Evolutionary conservation across 192 early-diverging fungal species (phyloP).

Genomic region (Chytriomyces hyalinus): DNA sequence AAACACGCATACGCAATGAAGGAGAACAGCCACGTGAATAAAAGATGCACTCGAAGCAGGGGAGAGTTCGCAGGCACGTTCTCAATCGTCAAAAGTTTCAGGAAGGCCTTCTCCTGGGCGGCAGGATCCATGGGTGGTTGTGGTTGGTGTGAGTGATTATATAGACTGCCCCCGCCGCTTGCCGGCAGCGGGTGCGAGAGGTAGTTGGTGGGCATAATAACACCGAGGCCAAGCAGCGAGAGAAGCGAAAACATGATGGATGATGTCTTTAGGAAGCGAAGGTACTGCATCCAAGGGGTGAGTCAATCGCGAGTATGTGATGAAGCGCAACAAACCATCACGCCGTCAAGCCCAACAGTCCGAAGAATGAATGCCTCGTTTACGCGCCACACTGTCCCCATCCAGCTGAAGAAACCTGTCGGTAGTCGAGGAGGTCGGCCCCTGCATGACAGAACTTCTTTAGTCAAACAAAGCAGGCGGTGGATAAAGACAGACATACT

Average conservation of each 20-base stretch:
- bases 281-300: conserved; percentile 28
- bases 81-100: conserved; percentile 50
- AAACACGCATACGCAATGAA: conserved; percentile 53
- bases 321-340: conserved; percentile 36
- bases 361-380: conserved; percentile 46
- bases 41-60: conserved; percentile 50
- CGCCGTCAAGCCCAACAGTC: conserved; percentile 59
- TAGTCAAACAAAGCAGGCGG: conserved; percentile 17
- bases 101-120: conserved; percentile 30
- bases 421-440: conserved; percentile 53
- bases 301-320: background rate
- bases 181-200: conserved; percentile 40
- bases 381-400: conserved; percentile 39
- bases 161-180: too few relatives aligned
- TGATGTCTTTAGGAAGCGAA: conserved; percentile 58
- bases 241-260: conserved; percentile 49
- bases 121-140: background rate
- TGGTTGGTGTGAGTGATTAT: background rate
- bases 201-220: conserved; percentile 60
- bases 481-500: conserved; percentile 26
- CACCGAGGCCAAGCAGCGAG: conserved; percentile 46
- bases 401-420: conserved; percentile 46
- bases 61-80: conserved; percentile 53
- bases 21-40: conserved; percentile 61
- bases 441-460: conserved; percentile 4